Base-by-base conservation (phyloP, 2,329 filamentous ascomycete species). In the Moelleriella libera region DNA sequence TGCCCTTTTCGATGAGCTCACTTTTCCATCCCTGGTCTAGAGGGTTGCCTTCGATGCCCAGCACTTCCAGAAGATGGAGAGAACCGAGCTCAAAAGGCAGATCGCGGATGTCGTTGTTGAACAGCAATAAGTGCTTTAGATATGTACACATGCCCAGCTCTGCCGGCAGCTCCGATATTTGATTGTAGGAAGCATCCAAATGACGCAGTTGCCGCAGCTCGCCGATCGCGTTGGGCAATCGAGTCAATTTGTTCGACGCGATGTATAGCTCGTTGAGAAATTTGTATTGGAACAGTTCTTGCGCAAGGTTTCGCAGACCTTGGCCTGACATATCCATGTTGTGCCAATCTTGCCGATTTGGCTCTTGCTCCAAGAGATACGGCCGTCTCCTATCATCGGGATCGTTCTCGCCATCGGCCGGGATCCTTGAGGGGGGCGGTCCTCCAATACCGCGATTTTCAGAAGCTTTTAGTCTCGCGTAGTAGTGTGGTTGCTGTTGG, bases 111-210 rank as follows among this genome's bases (percentile, higher is more conserved):
- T 85, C 76, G 64, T 98, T 98, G 68, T 95, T 88, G 63, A 95
- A 96, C 2, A 96, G 72, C 30, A 89, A 71, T 5, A 98, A 73
- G 54, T 85, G 82, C 66, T 87, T 88, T 48, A 98, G 71, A 55
- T 89, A 92, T 30, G 89, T 92, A 57, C 95, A 87, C 90, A 97
- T 98, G 60, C 92, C 92, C 51, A 98, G 80, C 68, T 98, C 90
- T 28, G 85, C 78, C 1, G 92, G 92, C 4, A 98, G 71, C 53
- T 85, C 80, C 7, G 75, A 76, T 50, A 98, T 74, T 51, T 90
- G 79, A 64, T 98, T 98, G 67, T 83, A 81, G 0, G 92, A 97
- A 3, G 89, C 75, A 64, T 98, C 90, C 45, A 98, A 76, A 58
- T 89, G 78, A 37, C 80, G 84, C 45, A 98, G 69, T 53, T 85